A percentile compares a stretch with the other conserved stretches of the same genome.
phyloP scores from a whole-genome alignment of 2,329 filamentous ascomycete genomes.

The Fusarium chaquense region DNA sequence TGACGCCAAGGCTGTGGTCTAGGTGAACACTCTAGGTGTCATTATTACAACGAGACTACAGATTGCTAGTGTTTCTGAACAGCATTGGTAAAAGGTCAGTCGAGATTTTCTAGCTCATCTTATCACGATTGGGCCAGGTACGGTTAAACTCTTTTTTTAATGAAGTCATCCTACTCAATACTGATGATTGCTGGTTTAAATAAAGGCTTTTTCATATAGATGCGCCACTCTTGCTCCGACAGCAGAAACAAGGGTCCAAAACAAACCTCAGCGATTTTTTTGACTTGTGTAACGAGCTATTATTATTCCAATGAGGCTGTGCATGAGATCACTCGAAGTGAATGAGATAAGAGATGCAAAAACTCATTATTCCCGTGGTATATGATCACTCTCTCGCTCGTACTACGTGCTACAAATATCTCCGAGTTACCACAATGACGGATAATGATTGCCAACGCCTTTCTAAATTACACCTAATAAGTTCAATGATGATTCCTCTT shows the following conservation, averaged over 20 bases:
- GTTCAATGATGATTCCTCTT: constrained; percentile 24
- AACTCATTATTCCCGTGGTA: not conserved
- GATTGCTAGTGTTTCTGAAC: constrained; percentile 9
- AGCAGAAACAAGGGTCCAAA: not conserved
- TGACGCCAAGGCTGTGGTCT: constrained; percentile 26
- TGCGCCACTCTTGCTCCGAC: not conserved
- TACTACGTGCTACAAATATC: not conserved
- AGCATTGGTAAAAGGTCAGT: not conserved
- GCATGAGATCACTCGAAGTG: not conserved
- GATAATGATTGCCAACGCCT: constrained; percentile 17
- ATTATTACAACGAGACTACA: not conserved
- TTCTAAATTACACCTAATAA: constrained; percentile 21
- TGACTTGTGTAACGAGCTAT: not conserved
- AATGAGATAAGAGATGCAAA: not conserved
- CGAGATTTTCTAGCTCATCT: not conserved
- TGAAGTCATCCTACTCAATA: not conserved
- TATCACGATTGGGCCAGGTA: not conserved
- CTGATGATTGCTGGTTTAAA: not conserved
- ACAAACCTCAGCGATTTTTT: not conserved
- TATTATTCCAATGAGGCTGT: not conserved
- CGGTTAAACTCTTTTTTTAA: not conserved
- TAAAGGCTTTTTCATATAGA: not conserved
- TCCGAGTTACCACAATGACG: constrained; percentile 18
- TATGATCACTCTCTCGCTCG: not conserved
- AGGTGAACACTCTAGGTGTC: not conserved